Percentiles rank a stretch among this genome's conserved stretches.
Conservation (phyloP, 2,329 filamentous ascomycete genomes). For the Coleophoma eucalyptorum region DNA sequence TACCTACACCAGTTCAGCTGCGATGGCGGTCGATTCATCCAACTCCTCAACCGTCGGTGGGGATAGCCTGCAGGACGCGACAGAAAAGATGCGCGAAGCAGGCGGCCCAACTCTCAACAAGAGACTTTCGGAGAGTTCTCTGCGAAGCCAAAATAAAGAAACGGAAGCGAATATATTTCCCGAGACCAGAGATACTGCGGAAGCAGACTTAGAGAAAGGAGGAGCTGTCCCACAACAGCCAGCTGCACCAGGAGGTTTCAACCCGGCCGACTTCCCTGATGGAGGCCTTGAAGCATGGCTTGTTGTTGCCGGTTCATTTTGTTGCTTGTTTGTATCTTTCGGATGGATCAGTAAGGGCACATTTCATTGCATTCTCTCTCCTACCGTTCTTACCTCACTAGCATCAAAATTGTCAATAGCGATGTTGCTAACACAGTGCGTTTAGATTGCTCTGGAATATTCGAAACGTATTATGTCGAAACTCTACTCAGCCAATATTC, state of each 20-base stretch:
- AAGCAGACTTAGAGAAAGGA: slow-evolving; percentile 72
- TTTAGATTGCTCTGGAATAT: slow-evolving; percentile 42
- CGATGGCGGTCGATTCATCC: not conserved
- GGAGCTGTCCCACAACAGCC: slow-evolving; percentile 12
- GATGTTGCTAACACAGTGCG: too few relatives aligned
- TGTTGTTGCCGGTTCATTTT: slow-evolving; percentile 45
- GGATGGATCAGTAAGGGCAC: slow-evolving; percentile 34
- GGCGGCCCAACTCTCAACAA: too few relatives aligned
- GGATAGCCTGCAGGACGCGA: not conserved
- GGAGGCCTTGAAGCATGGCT: slow-evolving; percentile 54
- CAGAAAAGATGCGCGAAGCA: not conserved
- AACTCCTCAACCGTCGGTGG: not conserved
- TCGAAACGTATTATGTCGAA: slow-evolving; percentile 55
- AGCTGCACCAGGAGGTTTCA: slow-evolving; percentile 19
- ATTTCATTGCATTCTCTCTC: too few relatives aligned
- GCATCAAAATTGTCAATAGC: too few relatives aligned
- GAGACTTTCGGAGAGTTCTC: not conserved
- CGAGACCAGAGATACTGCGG: slow-evolving; percentile 85
- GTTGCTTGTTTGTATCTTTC: slow-evolving; percentile 35
- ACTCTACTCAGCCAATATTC: slow-evolving; percentile 44
- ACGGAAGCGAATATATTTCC: slow-evolving; percentile 60
- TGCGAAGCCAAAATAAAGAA: slow-evolving; percentile 25
- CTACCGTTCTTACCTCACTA: too few relatives aligned
- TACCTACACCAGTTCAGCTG: too few relatives aligned
- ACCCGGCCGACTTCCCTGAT: slow-evolving; percentile 53